Evolutionary conservation across 2,329 filamentous ascomycete genomes (phyloP).

Genomic region (Colletotrichum abscissum): DNA sequence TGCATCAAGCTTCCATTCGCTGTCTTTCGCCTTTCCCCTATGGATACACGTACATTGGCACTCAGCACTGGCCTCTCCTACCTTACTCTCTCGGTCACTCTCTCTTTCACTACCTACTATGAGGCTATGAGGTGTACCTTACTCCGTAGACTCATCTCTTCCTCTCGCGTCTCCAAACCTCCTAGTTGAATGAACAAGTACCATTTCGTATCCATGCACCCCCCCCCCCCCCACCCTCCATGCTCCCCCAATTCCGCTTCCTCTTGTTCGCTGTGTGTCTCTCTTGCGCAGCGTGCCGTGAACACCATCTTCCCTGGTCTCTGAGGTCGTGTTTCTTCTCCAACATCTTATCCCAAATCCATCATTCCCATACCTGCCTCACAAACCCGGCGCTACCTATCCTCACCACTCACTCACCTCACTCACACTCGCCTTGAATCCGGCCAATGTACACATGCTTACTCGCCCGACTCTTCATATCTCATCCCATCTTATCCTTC

Average conservation of each 20-base stretch:
- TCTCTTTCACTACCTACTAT: neutral
- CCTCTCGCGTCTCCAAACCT: neutral
- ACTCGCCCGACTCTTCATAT: neutral
- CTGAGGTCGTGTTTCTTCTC: neutral
- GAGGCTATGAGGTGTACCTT: too few species aligned
- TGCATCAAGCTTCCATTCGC: slow-evolving; percentile 27
- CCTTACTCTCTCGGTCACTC: neutral
- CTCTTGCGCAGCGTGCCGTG: neutral
- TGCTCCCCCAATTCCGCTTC: neutral
- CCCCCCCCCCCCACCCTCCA: neutral
- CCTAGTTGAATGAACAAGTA: neutral
- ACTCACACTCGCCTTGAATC: neutral
- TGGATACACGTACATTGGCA: neutral
- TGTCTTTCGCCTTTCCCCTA: neutral
- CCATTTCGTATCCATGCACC: neutral
- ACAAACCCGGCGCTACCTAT: neutral
- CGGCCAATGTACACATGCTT: neutral
- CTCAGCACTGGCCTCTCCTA: neutral
- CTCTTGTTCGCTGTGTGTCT: neutral
- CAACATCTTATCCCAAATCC: neutral
- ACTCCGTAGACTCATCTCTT: neutral
- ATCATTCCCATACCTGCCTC: slow-evolving; percentile 22
- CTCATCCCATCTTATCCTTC: slow-evolving; percentile 1
- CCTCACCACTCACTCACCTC: neutral
- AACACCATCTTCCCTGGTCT: neutral